These are phyloP conservation scores for Acidomyces sp. DNA, from an alignment of 495 filamentous ascomycete genomes.

Conservation along the genomic window DNA sequence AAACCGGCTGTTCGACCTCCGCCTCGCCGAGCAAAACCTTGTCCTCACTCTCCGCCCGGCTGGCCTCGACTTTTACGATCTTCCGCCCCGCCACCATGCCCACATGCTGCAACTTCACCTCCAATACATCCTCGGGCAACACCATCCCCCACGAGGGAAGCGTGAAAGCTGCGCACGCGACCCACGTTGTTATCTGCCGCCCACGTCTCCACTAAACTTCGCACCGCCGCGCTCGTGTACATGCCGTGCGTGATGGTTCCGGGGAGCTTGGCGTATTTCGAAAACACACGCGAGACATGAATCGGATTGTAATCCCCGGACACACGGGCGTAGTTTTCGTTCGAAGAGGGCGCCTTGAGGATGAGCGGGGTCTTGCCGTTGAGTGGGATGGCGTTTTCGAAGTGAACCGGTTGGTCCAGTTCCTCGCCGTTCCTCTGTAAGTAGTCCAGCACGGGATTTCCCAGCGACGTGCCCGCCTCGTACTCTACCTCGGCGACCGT, in stretches of 20 bases:
- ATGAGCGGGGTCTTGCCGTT: conserved; percentile 80
- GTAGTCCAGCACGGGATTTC: conserved; percentile 94
- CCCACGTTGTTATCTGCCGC: conserved; percentile 97
- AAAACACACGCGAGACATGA: conserved; percentile 92
- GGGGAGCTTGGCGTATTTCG: conserved; percentile 83
- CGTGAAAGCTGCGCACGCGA: conserved; percentile 92
- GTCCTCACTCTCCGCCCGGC: conserved; percentile 85
- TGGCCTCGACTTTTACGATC: conserved; percentile 96
- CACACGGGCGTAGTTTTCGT: conserved; percentile 94
- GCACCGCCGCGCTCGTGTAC: conserved; percentile 97
- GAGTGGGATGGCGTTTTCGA: conserved; percentile 91
- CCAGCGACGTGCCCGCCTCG: conserved; percentile 74
- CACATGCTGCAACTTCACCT: conserved; percentile 86
- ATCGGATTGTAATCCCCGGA: conserved; percentile 99
- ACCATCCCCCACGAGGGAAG: conserved; percentile 95
- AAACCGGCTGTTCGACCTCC: conserved; percentile 96
- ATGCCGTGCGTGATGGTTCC: conserved; percentile 98
- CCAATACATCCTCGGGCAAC: conserved; percentile 84
- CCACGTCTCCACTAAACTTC: conserved; percentile 97
- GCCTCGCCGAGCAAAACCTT: conserved; percentile 91
- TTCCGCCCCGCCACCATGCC: conserved; percentile 97
- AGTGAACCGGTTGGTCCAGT: conserved; percentile 92
- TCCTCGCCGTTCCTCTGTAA: conserved; percentile 81
- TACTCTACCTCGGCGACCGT: conserved; percentile 94
- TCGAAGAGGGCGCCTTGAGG: conserved; percentile 84